Conservation (phyloP, 768 basidiomycete genomes). For the Leucosporidium scottii region DNA sequence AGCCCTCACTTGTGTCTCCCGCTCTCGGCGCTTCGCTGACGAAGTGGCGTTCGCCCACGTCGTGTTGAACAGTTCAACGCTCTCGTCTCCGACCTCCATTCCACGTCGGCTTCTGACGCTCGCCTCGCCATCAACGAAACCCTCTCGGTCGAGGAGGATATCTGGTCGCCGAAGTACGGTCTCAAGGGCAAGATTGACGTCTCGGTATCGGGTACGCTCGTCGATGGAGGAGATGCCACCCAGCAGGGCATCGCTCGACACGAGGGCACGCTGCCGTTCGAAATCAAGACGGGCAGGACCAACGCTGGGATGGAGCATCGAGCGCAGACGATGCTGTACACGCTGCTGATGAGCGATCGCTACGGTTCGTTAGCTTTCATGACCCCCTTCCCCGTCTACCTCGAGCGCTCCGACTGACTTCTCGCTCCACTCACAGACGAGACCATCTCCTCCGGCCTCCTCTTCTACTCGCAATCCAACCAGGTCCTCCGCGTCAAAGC, state of each 20-base stretch:
- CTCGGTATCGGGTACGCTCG: constrained; percentile 63
- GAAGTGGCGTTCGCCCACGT: background rate
- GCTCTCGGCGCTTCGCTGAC: background rate
- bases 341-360: constrained; percentile 79
- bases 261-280: constrained; percentile 60
- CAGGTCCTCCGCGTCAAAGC: constrained; percentile 76
- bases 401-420: background rate
- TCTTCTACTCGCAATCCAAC: constrained; percentile 91
- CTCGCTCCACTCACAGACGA: constrained; percentile 47
- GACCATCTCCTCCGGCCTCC: constrained; percentile 69
- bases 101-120: constrained; percentile 49
- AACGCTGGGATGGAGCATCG: constrained; percentile 80
- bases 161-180: constrained; percentile 92
- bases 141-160: constrained; percentile 90
- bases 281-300: constrained; percentile 89
- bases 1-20: background rate
- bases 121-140: constrained; percentile 66
- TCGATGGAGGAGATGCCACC: constrained; percentile 43
- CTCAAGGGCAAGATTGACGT: constrained; percentile 94
- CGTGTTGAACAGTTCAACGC: constrained; percentile 52
- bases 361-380: constrained; percentile 49
- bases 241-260: constrained; percentile 34
- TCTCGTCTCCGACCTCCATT: constrained; percentile 60
- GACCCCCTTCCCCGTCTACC: background rate
- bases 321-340: constrained; percentile 97